These are phyloP conservation scores for Ogataea populi-albae DNA, from an alignment of 805 yeast genomes.

Conservation along the genomic window DNA sequence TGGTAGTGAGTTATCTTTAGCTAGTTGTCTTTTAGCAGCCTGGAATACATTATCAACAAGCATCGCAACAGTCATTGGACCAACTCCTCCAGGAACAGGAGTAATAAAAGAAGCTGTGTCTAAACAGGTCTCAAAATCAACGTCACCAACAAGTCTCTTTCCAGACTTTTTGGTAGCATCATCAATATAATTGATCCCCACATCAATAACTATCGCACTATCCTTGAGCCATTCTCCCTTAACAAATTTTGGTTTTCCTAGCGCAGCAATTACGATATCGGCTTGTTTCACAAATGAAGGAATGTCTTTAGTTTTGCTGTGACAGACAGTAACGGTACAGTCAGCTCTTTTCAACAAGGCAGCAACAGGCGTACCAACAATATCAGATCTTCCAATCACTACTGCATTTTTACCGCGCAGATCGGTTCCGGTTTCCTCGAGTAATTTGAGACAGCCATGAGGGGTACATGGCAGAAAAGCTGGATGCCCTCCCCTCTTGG, in stretches of 20 bases:
- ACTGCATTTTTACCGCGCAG: slow-evolving; percentile 73
- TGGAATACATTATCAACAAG: slow-evolving; percentile 66
- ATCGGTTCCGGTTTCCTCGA: slow-evolving; percentile 53
- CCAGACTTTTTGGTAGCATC: slow-evolving; percentile 69
- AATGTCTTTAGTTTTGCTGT: slow-evolving; percentile 58
- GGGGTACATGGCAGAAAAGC: slow-evolving; percentile 81
- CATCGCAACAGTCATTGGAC: slow-evolving; percentile 90
- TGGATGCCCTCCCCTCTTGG: slow-evolving; percentile 71
- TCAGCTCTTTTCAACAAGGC: slow-evolving; percentile 64
- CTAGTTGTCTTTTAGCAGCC: slow-evolving; percentile 54
- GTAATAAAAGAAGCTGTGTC: slow-evolving; percentile 62
- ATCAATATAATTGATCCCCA: slow-evolving; percentile 74
- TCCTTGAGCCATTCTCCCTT: slow-evolving; percentile 72
- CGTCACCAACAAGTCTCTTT: slow-evolving; percentile 73
- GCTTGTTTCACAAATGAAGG: slow-evolving; percentile 52
- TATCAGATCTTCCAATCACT: slow-evolving; percentile 80
- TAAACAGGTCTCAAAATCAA: slow-evolving; percentile 57
- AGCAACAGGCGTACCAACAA: slow-evolving; percentile 81
- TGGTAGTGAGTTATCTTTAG: slow-evolving; percentile 27
- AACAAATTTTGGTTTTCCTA: slow-evolving; percentile 69
- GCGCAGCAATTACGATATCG: slow-evolving; percentile 75
- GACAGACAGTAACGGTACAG: slow-evolving; percentile 76
- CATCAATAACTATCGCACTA: slow-evolving; percentile 73
- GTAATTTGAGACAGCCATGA: slow-evolving; percentile 67
- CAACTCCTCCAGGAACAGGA: slow-evolving; percentile 93